Evolutionary conservation across 1,284 basidiomycete genomes (phyloP).

Genomic region (Fistulinella cinereoalba): DNA sequence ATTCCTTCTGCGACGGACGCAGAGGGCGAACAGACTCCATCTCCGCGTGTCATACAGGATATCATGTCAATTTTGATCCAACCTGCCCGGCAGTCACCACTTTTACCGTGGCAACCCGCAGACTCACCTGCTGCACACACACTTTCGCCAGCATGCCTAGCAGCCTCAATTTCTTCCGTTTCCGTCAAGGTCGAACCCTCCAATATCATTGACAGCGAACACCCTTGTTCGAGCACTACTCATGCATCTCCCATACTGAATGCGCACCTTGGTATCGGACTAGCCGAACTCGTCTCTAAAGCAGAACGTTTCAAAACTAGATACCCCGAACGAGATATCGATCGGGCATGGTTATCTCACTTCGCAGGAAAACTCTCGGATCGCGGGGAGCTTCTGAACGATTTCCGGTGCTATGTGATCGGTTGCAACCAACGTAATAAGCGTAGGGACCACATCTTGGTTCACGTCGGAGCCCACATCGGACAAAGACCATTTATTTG

Average conservation of each 20-base stretch:
- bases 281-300: slow-evolving; percentile 50
- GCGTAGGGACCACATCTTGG: slow-evolving; percentile 66
- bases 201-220: neutral
- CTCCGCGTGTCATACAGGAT: slow-evolving; percentile 32
- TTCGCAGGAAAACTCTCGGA: slow-evolving; percentile 63
- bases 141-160: slow-evolving; percentile 5
- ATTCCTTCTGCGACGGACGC: neutral
- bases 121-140: neutral
- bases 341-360: slow-evolving; percentile 58
- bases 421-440: slow-evolving; percentile 65
- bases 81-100: slow-evolving; percentile 11
- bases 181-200: slow-evolving; percentile 2
- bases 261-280: slow-evolving; percentile 56
- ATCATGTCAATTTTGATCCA: slow-evolving; percentile 33
- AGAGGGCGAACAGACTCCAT: slow-evolving; percentile 18
- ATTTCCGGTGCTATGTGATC: slow-evolving; percentile 62
- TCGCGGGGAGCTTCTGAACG: slow-evolving; percentile 52
- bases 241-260: slow-evolving; percentile 50
- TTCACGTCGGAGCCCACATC: slow-evolving; percentile 67
- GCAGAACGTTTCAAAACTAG: slow-evolving; percentile 51
- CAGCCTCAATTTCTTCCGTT: neutral
- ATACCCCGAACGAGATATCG: slow-evolving; percentile 53
- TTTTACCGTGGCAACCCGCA: slow-evolving; percentile 6
- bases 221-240: slow-evolving; percentile 7
- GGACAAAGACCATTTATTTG: slow-evolving; percentile 64